Conservation (phyloP, 352 stramenopile species). For the Globisporangium spinosum region DNA sequence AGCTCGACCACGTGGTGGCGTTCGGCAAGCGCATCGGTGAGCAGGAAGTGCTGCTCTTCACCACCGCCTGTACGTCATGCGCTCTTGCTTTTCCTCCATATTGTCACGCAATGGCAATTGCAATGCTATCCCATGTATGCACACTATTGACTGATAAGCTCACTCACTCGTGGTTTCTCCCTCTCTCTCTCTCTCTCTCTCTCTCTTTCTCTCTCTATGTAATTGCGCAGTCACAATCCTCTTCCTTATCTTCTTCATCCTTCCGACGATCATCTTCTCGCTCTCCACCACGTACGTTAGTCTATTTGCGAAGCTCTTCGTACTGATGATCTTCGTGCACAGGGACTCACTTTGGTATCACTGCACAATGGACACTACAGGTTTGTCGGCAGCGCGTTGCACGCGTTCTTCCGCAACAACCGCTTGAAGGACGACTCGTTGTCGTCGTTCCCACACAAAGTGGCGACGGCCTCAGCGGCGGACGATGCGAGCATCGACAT, state of each 20-base stretch:
- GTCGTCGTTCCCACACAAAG: slow-evolving; percentile 21
- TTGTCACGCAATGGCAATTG: neutral
- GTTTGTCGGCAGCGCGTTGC: slow-evolving; percentile 38
- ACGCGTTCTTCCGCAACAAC: slow-evolving; percentile 62
- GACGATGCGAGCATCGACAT: slow-evolving; percentile 30
- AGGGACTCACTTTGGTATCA: too few species aligned
- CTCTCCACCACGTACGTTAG: slow-evolving; percentile 54
- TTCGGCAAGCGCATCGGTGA: slow-evolving; percentile 55
- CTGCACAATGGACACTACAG: slow-evolving; percentile 4
- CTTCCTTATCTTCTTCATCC: slow-evolving; percentile 72
- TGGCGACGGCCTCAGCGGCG: slow-evolving; percentile 11
- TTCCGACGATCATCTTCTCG: slow-evolving; percentile 65
- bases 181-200: neutral
- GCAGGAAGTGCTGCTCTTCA: slow-evolving; percentile 59
- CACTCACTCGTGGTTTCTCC: neutral
- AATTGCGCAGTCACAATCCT: slow-evolving; percentile 48
- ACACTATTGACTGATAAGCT: neutral
- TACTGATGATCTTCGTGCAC: neutral
- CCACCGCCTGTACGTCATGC: slow-evolving; percentile 45
- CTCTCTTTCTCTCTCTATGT: neutral
- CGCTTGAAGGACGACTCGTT: slow-evolving; percentile 65
- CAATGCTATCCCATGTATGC: neutral
- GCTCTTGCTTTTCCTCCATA: neutral
- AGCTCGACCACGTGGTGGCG: slow-evolving; percentile 44
- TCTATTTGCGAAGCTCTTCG: neutral